Conservation (phyloP, 805 yeast genomes). For the Tetrapisispora arboricola region DNA sequence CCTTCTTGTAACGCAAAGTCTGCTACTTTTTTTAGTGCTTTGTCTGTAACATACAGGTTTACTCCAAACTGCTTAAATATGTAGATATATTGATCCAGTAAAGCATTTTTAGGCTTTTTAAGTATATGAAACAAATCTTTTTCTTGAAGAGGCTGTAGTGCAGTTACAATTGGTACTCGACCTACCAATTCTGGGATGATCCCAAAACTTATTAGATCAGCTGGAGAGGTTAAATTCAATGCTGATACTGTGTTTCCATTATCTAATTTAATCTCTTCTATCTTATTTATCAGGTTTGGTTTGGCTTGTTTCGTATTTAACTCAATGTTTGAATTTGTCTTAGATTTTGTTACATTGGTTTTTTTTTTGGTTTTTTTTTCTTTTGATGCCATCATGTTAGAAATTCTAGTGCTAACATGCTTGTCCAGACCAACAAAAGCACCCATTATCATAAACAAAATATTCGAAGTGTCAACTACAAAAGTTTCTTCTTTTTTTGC, state of each 20-base stretch:
- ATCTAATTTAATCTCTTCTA: constrained; percentile 30
- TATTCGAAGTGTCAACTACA: constrained; percentile 45
- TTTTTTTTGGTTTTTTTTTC: constrained; percentile 4
- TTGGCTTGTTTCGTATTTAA: not conserved
- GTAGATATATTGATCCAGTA: constrained; percentile 43
- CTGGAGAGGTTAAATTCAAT: constrained; percentile 37
- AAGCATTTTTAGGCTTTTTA: constrained; percentile 46
- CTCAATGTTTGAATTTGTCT: constrained; percentile 6
- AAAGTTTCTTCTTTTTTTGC: constrained; percentile 35
- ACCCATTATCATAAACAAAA: constrained; percentile 48
- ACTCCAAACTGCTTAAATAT: constrained; percentile 45
- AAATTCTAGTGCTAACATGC: constrained; percentile 34
- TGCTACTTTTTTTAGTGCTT: constrained; percentile 41
- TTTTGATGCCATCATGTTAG: constrained; percentile 14
- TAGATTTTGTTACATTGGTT: not conserved
- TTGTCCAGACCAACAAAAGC: constrained; percentile 52
- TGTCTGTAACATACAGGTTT: constrained; percentile 37
- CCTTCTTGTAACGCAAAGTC: constrained; percentile 40
- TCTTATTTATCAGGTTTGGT: constrained; percentile 12
- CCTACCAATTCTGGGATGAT: constrained; percentile 53
- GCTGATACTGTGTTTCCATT: constrained; percentile 34
- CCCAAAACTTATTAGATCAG: constrained; percentile 43
- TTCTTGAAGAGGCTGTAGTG: constrained; percentile 37
- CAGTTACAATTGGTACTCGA: constrained; percentile 45
- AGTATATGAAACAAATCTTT: constrained; percentile 40